phyloP scores from a whole-genome alignment of 495 filamentous ascomycete species.

The Penicillium pancosmium region DNA sequence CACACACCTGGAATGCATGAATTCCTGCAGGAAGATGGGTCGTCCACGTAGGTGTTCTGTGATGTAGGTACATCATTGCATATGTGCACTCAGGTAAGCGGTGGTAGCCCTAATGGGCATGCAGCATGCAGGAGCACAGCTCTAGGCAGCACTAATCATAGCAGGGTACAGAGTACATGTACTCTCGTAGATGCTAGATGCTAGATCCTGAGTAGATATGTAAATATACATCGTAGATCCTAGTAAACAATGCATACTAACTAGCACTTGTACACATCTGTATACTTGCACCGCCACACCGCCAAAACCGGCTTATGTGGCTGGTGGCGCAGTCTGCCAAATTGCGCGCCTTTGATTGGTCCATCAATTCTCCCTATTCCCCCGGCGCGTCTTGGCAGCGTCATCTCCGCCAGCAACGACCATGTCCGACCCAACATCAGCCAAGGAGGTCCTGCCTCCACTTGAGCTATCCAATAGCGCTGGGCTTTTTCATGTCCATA shows the following conservation, averaged over 20 bases:
- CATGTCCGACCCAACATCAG: not conserved
- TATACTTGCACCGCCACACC: constrained; percentile 25
- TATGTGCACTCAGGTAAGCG: no score
- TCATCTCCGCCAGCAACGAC: constrained; percentile 16
- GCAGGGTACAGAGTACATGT: no score
- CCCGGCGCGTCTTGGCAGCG: constrained; percentile 24
- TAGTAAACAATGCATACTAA: not conserved
- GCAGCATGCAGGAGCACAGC: no score
- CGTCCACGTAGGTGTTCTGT: not conserved
- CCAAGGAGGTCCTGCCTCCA: constrained; percentile 8
- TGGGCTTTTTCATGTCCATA: no score
- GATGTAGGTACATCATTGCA: no score
- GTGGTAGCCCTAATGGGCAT: no score
- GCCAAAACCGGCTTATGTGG: constrained; percentile 24
- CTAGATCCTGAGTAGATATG: no score
- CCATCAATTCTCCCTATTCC: not conserved
- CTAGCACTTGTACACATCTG: not conserved
- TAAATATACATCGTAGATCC: no score
- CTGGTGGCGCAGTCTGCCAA: constrained; percentile 20
- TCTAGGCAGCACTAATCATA: no score
- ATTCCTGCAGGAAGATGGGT: not conserved
- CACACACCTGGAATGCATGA: not conserved
- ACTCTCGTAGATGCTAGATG: no score
- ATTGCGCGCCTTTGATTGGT: constrained; percentile 4
- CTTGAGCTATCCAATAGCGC: not conserved